Evolutionary conservation across 1,139 yeast species (phyloP).

Genomic region (Blastobotrys aristatus): DNA sequence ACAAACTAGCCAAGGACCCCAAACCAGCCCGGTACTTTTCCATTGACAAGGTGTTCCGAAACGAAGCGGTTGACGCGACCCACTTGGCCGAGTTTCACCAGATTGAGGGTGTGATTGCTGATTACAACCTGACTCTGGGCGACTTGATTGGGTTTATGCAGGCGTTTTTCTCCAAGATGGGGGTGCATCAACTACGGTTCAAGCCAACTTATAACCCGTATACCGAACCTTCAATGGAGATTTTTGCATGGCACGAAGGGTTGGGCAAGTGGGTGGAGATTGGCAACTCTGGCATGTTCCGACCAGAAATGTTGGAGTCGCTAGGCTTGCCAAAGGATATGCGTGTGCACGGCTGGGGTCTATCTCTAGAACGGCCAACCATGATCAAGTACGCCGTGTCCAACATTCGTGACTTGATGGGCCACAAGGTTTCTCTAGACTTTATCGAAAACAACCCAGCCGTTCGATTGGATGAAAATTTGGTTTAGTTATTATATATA

Average conservation of each 20-base stretch:
- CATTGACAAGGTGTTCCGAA: constrained; percentile 97
- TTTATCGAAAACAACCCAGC: constrained; percentile 96
- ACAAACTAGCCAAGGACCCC: constrained; percentile 55
- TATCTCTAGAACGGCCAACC: constrained; percentile 95
- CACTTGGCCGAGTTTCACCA: constrained; percentile 99
- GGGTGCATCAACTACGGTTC: constrained; percentile 89
- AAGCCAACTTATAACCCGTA: constrained; percentile 99
- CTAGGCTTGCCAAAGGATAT: constrained; percentile 96
- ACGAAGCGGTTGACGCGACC: constrained; percentile 99
- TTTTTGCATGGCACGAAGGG: constrained; percentile 94
- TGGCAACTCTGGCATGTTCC: constrained; percentile 99
- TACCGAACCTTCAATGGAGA: constrained; percentile 98
- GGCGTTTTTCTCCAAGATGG: constrained; percentile 95
- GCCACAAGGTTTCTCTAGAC: constrained; percentile 89
- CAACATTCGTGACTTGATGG: constrained; percentile 90
- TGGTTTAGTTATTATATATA: no score
- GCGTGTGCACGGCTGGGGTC: constrained; percentile 97
- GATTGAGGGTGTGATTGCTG: constrained; percentile 98
- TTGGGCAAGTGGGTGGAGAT: constrained; percentile 97
- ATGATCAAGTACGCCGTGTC: constrained; percentile 97
- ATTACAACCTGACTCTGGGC: constrained; percentile 89
- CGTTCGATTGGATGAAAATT: constrained; percentile 79
- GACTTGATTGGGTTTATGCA: constrained; percentile 98
- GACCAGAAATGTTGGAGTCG: constrained; percentile 98
- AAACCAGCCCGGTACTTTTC: constrained; percentile 93